phyloP scores from a whole-genome alignment of 148 eudicot species.

The Talinum fruticosum region DNA sequence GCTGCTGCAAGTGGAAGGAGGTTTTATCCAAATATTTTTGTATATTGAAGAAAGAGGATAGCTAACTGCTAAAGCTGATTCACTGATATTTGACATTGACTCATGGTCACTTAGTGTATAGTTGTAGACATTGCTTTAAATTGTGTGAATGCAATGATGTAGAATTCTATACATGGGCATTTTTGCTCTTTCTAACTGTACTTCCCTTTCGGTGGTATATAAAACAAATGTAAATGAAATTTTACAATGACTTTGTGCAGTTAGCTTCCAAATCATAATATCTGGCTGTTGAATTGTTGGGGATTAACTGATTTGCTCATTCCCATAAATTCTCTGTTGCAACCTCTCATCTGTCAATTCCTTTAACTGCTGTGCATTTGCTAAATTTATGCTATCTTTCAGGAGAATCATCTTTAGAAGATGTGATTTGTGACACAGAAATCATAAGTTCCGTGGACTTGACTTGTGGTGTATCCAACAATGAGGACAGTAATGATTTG shows the following conservation, averaged over 20 bases:
- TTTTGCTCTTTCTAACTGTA: constrained; percentile 16
- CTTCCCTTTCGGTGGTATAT: constrained; percentile 9
- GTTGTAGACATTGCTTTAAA: not conserved
- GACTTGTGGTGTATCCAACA: constrained; percentile 18
- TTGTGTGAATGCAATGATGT: constrained; percentile 17
- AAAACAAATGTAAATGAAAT: constrained; percentile 16
- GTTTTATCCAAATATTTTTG: constrained; percentile 38
- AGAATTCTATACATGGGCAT: constrained; percentile 20
- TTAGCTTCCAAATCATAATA: constrained; percentile 10
- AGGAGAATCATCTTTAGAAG: constrained; percentile 48
- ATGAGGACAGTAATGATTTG: constrained; percentile 25
- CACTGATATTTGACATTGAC: not conserved
- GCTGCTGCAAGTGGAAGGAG: constrained; percentile 44
- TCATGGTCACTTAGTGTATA: not conserved
- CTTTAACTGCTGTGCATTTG: constrained; percentile 11
- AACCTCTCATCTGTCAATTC: constrained; percentile 8
- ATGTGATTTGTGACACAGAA: constrained; percentile 33
- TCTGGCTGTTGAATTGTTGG: constrained; percentile 20
- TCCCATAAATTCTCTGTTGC: not conserved
- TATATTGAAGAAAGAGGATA: constrained; percentile 34
- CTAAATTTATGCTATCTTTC: constrained; percentile 36
- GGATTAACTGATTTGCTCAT: not conserved
- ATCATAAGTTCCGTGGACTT: constrained; percentile 23
- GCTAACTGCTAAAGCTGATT: not conserved
- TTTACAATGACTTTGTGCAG: not conserved